Percentiles rank a stretch among this genome's conserved stretches.
These are phyloP conservation scores for Neofusicoccum parvum DNA, from an alignment of 2,329 filamentous ascomycete species.

Conservation along the genomic window DNA sequence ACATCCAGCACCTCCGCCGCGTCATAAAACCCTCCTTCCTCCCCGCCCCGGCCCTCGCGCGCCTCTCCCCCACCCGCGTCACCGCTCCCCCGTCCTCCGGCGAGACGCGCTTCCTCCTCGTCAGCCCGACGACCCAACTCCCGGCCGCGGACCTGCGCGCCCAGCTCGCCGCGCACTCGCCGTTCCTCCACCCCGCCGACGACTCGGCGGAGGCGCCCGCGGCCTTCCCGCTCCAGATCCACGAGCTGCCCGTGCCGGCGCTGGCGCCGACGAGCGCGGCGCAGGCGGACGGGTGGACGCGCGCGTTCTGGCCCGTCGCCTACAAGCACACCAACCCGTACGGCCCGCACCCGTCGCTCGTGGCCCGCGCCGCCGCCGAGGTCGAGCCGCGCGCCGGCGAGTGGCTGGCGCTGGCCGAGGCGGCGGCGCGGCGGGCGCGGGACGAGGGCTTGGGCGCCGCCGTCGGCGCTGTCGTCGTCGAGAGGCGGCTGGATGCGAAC, in stretches of 20 bases:
- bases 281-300: conserved; percentile 74
- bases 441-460: conserved; percentile 57
- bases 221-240: conserved; percentile 55
- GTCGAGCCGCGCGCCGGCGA: conserved; percentile 64
- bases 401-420: conserved; percentile 69
- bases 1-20: conserved; percentile 65
- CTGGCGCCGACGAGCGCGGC: conserved; percentile 74
- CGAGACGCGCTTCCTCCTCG: conserved; percentile 52
- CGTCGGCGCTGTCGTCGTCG: conserved; percentile 75
- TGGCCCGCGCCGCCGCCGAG: conserved; percentile 69
- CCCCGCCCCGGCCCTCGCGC: conserved; percentile 52
- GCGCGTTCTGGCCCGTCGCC: conserved; percentile 79
- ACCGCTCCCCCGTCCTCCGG: conserved; percentile 37
- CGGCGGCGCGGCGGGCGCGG: conserved; percentile 59
- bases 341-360: conserved; percentile 76
- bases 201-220: neutral
- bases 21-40: conserved; percentile 73
- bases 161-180: conserved; percentile 35
- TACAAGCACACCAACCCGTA: conserved; percentile 88
- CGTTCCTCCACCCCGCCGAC: conserved; percentile 25
- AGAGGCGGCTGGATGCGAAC: conserved; percentile 43
- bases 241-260: conserved; percentile 68
- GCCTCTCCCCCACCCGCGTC: conserved; percentile 22
- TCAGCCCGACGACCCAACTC: conserved; percentile 55
- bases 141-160: conserved; percentile 55